Evolutionary conservation across 2,329 filamentous ascomycete genomes (phyloP).

Genomic region (Metarhizium humberi): DNA sequence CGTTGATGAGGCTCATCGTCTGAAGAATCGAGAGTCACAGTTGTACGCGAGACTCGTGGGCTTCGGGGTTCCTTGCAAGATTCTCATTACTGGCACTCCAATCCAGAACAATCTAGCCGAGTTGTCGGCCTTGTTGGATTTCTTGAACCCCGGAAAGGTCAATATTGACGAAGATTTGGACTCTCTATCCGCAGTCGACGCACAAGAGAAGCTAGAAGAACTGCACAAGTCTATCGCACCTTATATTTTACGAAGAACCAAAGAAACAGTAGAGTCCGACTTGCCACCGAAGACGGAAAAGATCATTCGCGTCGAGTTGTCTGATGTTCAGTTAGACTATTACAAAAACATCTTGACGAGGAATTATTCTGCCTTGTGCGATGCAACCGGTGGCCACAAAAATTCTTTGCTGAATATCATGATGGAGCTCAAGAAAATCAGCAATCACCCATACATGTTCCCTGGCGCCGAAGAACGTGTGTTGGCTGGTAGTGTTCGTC

Average conservation of each 20-base stretch:
- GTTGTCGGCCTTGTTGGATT: slow-evolving; percentile 86
- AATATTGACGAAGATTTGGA: slow-evolving; percentile 89
- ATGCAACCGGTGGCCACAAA: slow-evolving; percentile 83
- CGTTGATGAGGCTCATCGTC: slow-evolving; percentile 90
- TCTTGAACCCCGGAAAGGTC: slow-evolving; percentile 90
- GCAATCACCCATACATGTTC: slow-evolving; percentile 98
- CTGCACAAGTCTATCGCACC: slow-evolving; percentile 83
- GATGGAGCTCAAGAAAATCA: slow-evolving; percentile 99
- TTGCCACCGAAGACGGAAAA: slow-evolving; percentile 96
- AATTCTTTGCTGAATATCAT: slow-evolving; percentile 96
- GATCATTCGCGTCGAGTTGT: slow-evolving; percentile 95
- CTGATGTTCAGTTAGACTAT: slow-evolving; percentile 92
- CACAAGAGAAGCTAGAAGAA: slow-evolving; percentile 77
- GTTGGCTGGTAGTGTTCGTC: slow-evolving; percentile 65
- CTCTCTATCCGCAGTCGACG: slow-evolving; percentile 63
- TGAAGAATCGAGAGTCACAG: slow-evolving; percentile 95
- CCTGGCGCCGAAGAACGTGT: slow-evolving; percentile 87
- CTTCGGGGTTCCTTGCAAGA: slow-evolving; percentile 79
- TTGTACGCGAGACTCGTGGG: slow-evolving; percentile 77
- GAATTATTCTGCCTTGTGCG: slow-evolving; percentile 90
- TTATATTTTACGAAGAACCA: slow-evolving; percentile 90
- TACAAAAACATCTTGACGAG: slow-evolving; percentile 98
- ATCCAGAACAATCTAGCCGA: slow-evolving; percentile 96
- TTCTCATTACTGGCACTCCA: slow-evolving; percentile 93
- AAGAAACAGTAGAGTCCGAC: slow-evolving; percentile 95